Percentiles rank a stretch among this genome's conserved stretches.
Evolutionary conservation across 116 monocot species (phyloP).

Genomic region (Dioscorea cayenensis): DNA sequence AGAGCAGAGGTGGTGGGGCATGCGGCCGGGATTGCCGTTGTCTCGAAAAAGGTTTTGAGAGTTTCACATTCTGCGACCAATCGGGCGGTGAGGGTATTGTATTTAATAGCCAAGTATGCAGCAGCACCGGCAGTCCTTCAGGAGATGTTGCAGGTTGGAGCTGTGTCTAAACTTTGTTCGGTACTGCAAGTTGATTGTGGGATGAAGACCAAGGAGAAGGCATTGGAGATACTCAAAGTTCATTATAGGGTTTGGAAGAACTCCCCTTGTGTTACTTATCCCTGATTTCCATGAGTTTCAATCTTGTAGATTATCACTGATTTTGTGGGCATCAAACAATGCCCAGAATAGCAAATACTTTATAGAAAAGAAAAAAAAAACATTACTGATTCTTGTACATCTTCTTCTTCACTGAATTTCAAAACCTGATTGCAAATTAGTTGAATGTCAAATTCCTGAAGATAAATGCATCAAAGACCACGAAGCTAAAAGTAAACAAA

Average conservation of each 20-base stretch:
- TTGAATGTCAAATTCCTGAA: too few species aligned
- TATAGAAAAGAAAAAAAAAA: neutral
- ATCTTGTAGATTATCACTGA: neutral
- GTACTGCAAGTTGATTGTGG: conserved; percentile 14
- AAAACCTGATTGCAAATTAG: too few species aligned
- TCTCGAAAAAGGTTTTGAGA: conserved; percentile 27
- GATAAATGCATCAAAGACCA: too few species aligned
- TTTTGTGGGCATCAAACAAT: neutral
- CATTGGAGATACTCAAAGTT: conserved; percentile 21
- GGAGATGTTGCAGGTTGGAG: conserved; percentile 40
- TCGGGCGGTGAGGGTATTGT: conserved; percentile 22
- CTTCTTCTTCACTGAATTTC: neutral
- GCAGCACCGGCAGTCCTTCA: conserved; percentile 18
- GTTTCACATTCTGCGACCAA: conserved; percentile 28
- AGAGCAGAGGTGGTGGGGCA: conserved; percentile 27
- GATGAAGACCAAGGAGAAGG: conserved; percentile 23
- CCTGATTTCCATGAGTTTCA: conserved; percentile 1
- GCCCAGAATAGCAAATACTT: neutral
- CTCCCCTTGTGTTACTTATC: conserved; percentile 25
- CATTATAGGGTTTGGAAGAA: conserved; percentile 29
- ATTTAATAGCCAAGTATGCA: conserved; percentile 20
- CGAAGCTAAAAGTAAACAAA: too few species aligned
- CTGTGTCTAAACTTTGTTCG: conserved; percentile 26
- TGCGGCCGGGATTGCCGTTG: conserved; percentile 33
- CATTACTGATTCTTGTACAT: neutral